These are phyloP conservation scores for Trypanosoma caninum DNA, from an alignment of 208 protist species.

Conservation along the genomic window DNA sequence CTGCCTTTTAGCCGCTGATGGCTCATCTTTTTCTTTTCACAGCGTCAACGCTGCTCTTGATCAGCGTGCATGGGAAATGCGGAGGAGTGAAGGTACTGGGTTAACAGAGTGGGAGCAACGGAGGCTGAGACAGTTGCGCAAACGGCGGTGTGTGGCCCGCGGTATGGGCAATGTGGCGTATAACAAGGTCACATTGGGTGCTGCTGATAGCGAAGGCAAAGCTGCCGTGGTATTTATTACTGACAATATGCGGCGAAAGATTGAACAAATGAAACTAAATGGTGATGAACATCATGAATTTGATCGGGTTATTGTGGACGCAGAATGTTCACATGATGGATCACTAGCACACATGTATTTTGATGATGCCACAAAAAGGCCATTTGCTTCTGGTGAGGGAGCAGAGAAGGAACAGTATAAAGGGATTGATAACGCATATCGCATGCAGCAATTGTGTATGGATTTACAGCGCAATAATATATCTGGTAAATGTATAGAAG, in stretches of 20 bases:
- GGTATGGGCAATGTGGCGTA: neutral
- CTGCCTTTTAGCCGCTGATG: conserved; percentile 53
- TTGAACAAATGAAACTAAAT: neutral
- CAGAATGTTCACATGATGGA: conserved; percentile 90
- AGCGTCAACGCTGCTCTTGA: conserved; percentile 25
- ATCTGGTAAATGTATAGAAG: neutral
- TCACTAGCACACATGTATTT: conserved; percentile 69
- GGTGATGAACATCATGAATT: conserved; percentile 25
- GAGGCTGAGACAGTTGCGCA: conserved; percentile 10
- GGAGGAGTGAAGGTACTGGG: conserved; percentile 1
- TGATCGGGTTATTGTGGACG: conserved; percentile 86
- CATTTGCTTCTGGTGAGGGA: conserved; percentile 2
- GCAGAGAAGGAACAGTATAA: neutral
- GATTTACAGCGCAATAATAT: neutral
- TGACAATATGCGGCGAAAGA: neutral
- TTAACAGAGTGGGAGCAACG: conserved; percentile 30
- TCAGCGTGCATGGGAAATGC: neutral
- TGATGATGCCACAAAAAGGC: conserved; percentile 9
- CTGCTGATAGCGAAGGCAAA: neutral
- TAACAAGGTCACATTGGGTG: too few relatives aligned
- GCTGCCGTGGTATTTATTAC: conserved; percentile 14
- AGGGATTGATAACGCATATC: conserved; percentile 57
- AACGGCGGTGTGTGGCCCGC: conserved; percentile 9
- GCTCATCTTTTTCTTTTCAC: conserved; percentile 15
- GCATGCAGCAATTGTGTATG: conserved; percentile 67